phyloP scores from a whole-genome alignment of 2,329 filamentous ascomycete genomes.

The Madurella mycetomatis region DNA sequence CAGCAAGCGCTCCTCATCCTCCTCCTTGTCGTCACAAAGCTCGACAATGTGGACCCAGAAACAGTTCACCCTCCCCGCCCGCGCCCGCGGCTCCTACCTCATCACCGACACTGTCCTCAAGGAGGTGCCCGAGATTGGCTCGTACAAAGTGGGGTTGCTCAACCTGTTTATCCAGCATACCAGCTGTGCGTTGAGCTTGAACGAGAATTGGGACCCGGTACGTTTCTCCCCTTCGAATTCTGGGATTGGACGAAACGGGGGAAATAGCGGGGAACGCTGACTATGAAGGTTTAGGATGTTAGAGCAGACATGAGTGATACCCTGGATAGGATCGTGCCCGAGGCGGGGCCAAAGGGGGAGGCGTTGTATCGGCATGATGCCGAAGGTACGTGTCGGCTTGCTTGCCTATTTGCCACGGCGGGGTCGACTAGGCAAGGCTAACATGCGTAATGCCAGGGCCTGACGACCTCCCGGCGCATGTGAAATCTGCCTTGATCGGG shows the following conservation, averaged over 20 bases:
- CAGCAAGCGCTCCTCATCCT: too few relatives aligned
- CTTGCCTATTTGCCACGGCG: too few relatives aligned
- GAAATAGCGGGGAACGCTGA: background rate
- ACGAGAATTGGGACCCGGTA: constrained; percentile 83
- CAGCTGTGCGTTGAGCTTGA: constrained; percentile 81
- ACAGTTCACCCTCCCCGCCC: constrained; percentile 70
- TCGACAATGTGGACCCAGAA: constrained; percentile 75
- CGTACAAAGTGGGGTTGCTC: constrained; percentile 81
- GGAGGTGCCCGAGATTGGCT: constrained; percentile 71
- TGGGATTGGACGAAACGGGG: background rate
- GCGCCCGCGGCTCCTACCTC: constrained; percentile 80
- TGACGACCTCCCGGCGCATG: constrained; percentile 96
- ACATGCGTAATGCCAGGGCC: constrained; percentile 50
- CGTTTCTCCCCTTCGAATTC: constrained; percentile 9
- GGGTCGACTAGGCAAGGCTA: too few relatives aligned
- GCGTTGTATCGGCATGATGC: constrained; percentile 77
- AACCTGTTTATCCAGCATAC: constrained; percentile 96
- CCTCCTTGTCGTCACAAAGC: constrained; percentile 1
- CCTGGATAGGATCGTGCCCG: constrained; percentile 82
- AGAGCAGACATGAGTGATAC: constrained; percentile 90
- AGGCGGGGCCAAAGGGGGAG: constrained; percentile 65
- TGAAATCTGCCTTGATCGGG: constrained; percentile 86
- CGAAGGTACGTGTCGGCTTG: constrained; percentile 53
- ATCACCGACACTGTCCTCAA: constrained; percentile 71
- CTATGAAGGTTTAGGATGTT: constrained; percentile 54